Evolutionary conservation across 202 grass and related monocot genomes (phyloP).

Genomic region (Setaria italica): DNA sequence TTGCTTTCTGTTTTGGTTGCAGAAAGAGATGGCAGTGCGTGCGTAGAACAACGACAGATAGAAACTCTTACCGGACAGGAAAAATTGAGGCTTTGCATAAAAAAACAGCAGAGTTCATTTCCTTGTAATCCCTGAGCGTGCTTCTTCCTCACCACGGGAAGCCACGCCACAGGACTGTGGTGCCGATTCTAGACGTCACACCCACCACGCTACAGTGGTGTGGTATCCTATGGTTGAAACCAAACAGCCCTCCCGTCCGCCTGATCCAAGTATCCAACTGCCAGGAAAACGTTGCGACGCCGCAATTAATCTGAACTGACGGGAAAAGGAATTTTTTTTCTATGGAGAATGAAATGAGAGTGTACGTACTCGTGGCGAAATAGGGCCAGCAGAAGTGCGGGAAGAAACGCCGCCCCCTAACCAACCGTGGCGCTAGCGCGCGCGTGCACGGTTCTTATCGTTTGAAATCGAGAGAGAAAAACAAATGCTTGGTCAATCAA

Average conservation of each 20-base stretch:
- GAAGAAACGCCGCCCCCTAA: slow-evolving; percentile 41
- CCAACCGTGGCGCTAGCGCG: neutral
- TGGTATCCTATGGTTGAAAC: too few relatives aligned
- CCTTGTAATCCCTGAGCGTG: too few relatives aligned
- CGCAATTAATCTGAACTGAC: slow-evolving; percentile 19
- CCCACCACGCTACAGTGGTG: too few relatives aligned
- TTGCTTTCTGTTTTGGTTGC: neutral
- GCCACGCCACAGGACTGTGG: too few relatives aligned
- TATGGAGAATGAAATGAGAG: neutral
- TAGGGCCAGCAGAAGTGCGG: neutral
- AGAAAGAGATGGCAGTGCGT: neutral
- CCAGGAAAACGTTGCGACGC: slow-evolving; percentile 8
- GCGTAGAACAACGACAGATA: neutral
- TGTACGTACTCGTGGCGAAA: neutral
- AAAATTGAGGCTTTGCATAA: neutral
- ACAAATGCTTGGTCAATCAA: slow-evolving; percentile 33
- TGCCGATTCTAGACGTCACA: too few relatives aligned
- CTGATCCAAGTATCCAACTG: slow-evolving; percentile 34
- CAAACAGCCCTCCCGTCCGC: neutral
- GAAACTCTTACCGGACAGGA: neutral
- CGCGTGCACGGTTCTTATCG: neutral
- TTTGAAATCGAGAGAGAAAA: neutral
- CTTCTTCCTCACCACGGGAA: too few relatives aligned
- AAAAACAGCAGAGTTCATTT: neutral
- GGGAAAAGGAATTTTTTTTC: neutral